Conservation (phyloP, 441 rosid species). For the Jatropha multifida region DNA sequence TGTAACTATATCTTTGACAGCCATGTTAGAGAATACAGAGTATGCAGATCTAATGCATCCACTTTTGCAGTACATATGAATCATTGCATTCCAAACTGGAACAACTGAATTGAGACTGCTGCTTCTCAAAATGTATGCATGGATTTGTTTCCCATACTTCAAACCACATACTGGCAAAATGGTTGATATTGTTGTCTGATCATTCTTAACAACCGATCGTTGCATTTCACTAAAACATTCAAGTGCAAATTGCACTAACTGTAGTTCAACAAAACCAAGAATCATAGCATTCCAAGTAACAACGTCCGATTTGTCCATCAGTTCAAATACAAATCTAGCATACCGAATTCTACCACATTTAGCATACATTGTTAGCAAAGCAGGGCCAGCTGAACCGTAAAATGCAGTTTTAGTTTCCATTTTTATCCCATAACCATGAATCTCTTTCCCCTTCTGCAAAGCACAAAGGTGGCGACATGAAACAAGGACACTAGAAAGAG, state of each 20-base stretch:
- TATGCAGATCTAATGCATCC: slow-evolving; percentile 49
- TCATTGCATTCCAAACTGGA: slow-evolving; percentile 54
- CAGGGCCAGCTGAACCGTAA: slow-evolving; percentile 37
- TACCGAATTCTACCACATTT: slow-evolving; percentile 35
- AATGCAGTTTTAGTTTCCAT: slow-evolving; percentile 24
- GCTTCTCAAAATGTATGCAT: slow-evolving; percentile 26
- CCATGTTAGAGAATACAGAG: slow-evolving; percentile 42
- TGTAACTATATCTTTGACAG: slow-evolving; percentile 45
- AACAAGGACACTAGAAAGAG: slow-evolving; percentile 34
- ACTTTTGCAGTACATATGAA: slow-evolving; percentile 76
- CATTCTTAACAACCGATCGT: slow-evolving; percentile 23
- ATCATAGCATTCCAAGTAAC: slow-evolving; percentile 47
- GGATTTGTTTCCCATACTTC: slow-evolving; percentile 33
- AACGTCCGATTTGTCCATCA: slow-evolving; percentile 35
- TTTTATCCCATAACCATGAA: slow-evolving; percentile 34
- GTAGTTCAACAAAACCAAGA: slow-evolving; percentile 32
- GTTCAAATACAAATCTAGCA: slow-evolving; percentile 29
- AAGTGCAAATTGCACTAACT: slow-evolving; percentile 21
- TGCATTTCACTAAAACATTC: slow-evolving; percentile 26
- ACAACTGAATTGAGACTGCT: slow-evolving; percentile 35
- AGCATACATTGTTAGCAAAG: slow-evolving; percentile 30
- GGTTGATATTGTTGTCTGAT: slow-evolving; percentile 30
- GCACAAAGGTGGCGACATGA: slow-evolving; percentile 33
- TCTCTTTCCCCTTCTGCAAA: slow-evolving; percentile 28
- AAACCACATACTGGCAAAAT: slow-evolving; percentile 35